Evolutionary conservation across 202 grass and related monocot species (phyloP), one percentile per base, ranked within the genome.

Genomic region (Schoenoplectus tabernaemontani): DNA sequence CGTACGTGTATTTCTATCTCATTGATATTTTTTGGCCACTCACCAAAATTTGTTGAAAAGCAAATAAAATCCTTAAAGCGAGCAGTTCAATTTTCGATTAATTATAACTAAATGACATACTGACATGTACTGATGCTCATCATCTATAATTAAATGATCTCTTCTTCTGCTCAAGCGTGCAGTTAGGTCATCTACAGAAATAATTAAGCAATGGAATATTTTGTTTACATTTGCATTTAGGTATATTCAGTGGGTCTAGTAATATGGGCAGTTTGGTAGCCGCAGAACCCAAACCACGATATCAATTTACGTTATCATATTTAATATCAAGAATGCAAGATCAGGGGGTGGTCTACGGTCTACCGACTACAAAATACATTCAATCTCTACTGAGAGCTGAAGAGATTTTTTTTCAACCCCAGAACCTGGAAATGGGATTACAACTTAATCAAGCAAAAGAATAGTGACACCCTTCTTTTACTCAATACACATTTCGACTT

Each of bases 21-120:
- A 24, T 32, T 32, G 44, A 72, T 48, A 30, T 47, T 28, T 30
- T 56, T 56, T 7, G n/a, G n/a, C 0, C 6, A n/a, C n/a, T n/a
- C n/a, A n/a, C n/a, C 24, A 32, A 34, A 53, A 75, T 19, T 54
- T 56, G 20, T 51, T 75, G 24, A 75, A 54, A 54, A 19, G 70
- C 70, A 56, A 75, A 75, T 54, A 44, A 74, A 74, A 74, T n/a
- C 43, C 12, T 33, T 51, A 74, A 74, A 30, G 69, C 44, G 44
- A 50, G 42, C 42, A 30, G 69, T 51, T 51, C 69, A 73, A n/a
- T n/a, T n/a, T 8, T 53, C 7, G 11, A 48, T 73, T 73, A 51
- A 51, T 50, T 32, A 53, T 33, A 53, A 6, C 24, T 73, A 32
- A 73, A n/a, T 54, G 13, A 54, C 50, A 54, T 54, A n/a, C 4